phyloP scores from a whole-genome alignment of 1,284 basidiomycete species.

The Austroboletus niveus region DNA sequence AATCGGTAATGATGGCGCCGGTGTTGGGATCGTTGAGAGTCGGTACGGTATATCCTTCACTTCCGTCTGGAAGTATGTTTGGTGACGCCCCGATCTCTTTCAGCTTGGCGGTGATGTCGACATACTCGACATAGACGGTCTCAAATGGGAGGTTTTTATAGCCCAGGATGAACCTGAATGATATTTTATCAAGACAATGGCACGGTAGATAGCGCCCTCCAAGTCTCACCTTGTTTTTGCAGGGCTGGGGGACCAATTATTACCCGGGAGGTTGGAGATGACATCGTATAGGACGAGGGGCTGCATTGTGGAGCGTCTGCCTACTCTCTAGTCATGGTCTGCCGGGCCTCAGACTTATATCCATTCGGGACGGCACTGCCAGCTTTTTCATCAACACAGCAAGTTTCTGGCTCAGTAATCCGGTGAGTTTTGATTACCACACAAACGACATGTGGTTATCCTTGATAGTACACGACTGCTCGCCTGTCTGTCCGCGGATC shows the following conservation, averaged over 20 bases:
- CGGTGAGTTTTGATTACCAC: too few relatives aligned
- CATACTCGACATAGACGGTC: conserved; percentile 30
- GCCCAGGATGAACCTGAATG: conserved; percentile 24
- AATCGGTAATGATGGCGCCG: conserved; percentile 35
- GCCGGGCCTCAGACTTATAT: too few relatives aligned
- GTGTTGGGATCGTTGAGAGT: conserved; percentile 34
- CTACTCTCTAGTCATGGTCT: background rate
- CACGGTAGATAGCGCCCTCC: background rate
- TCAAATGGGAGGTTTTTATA: conserved; percentile 33
- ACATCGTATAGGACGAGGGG: conserved; percentile 11
- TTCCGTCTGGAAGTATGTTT: conserved; percentile 12
- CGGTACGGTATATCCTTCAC: conserved; percentile 32
- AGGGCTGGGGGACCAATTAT: conserved; percentile 22
- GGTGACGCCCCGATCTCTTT: conserved; percentile 30
- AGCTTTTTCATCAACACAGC: too few relatives aligned
- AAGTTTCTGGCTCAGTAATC: too few relatives aligned
- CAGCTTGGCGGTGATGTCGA: conserved; percentile 28
- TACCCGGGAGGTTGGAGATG: conserved; percentile 17
- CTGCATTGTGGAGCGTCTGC: conserved; percentile 12
- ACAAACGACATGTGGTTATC: too few relatives aligned
- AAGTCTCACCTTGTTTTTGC: conserved; percentile 20
- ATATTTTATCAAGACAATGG: background rate
- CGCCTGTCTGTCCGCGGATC: too few relatives aligned
- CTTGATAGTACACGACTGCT: too few relatives aligned
- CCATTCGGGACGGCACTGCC: too few relatives aligned